Percentiles rank a stretch among this genome's conserved stretches.
Evolutionary conservation across 2,329 filamentous ascomycete species (phyloP).

Genomic region (Plectosphaerella plurivora): DNA sequence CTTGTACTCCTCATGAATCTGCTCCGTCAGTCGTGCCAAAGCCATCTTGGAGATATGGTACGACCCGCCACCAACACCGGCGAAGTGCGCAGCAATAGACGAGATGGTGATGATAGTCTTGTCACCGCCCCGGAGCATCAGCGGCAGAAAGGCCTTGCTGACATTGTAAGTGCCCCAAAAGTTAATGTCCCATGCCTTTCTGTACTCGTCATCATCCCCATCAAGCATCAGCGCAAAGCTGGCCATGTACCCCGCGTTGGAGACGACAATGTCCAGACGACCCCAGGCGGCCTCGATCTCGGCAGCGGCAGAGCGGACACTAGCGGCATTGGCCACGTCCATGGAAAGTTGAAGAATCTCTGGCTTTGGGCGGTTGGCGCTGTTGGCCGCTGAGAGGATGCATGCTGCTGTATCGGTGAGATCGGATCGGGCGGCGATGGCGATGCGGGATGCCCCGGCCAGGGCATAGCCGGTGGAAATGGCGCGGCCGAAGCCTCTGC

Average conservation of each 20-base stretch:
- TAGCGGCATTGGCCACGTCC: slow-evolving; percentile 28
- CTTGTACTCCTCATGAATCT: slow-evolving; percentile 38
- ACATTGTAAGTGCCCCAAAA: slow-evolving; percentile 42
- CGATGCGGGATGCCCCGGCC: slow-evolving; percentile 47
- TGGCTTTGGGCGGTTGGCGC: slow-evolving; percentile 25
- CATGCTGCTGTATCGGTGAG: slow-evolving; percentile 28
- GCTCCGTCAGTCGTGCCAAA: slow-evolving; percentile 43
- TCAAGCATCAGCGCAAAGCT: slow-evolving; percentile 20
- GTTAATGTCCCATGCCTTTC: slow-evolving; percentile 44
- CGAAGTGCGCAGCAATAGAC: slow-evolving; percentile 35
- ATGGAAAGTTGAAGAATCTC: slow-evolving; percentile 34
- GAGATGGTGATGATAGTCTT: slow-evolving; percentile 43
- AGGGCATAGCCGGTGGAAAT: slow-evolving; percentile 51
- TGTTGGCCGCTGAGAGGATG: slow-evolving; percentile 27
- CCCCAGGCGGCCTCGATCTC: slow-evolving; percentile 21
- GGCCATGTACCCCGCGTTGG: slow-evolving; percentile 38
- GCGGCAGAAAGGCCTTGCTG: slow-evolving; percentile 43
- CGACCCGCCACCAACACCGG: slow-evolving; percentile 26
- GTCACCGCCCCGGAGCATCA: slow-evolving; percentile 21
- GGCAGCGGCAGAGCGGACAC: slow-evolving; percentile 20
- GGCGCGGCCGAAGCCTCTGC: slow-evolving; percentile 47
- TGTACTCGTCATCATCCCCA: slow-evolving; percentile 36
- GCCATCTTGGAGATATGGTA: slow-evolving; percentile 48
- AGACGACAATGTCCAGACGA: slow-evolving; percentile 34
- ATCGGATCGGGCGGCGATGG: slow-evolving; percentile 46